phyloP scores from a whole-genome alignment of 352 stramenopile genomes.

The Phytophthora syringae region DNA sequence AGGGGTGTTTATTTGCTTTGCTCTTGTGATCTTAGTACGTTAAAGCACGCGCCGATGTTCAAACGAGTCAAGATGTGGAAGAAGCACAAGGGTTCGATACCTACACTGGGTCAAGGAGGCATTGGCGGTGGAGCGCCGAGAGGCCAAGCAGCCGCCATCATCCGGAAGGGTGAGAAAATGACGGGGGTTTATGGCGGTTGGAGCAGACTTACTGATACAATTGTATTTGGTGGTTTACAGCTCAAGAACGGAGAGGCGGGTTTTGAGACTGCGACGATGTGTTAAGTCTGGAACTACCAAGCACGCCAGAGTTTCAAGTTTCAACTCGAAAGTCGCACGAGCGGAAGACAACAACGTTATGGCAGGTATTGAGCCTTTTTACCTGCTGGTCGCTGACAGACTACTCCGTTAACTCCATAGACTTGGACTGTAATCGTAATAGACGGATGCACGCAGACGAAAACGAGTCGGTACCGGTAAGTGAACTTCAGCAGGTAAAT shows the following conservation, averaged over 20 bases:
- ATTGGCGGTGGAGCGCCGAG: conserved; percentile 60
- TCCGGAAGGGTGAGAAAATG: conserved; percentile 64
- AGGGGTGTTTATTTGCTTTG: conserved; percentile 24
- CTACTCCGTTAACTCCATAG: conserved; percentile 18
- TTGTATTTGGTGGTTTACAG: conserved; percentile 19
- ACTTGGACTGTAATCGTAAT: conserved; percentile 36
- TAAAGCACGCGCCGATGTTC: conserved; percentile 90
- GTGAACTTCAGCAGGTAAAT: conserved; percentile 21
- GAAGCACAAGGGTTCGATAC: conserved; percentile 84
- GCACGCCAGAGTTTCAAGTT: conserved; percentile 3
- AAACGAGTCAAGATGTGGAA: conserved; percentile 90
- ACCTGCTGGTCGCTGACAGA: conserved; percentile 23
- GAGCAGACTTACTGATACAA: background rate
- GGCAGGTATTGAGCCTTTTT: conserved; percentile 14
- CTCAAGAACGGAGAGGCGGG: conserved; percentile 61
- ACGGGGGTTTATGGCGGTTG: background rate
- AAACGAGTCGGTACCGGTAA: conserved; percentile 43
- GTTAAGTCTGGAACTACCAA: background rate
- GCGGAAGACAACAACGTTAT: conserved; percentile 22
- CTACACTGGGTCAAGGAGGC: conserved; percentile 72
- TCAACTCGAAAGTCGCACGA: conserved; percentile 9
- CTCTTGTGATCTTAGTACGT: conserved; percentile 47
- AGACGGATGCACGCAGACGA: conserved; percentile 41
- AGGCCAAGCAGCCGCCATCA: conserved; percentile 81
- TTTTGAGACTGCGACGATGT: conserved; percentile 30